Conservation (phyloP, 2,329 filamentous ascomycete species). For the Venturia pyrina region DNA sequence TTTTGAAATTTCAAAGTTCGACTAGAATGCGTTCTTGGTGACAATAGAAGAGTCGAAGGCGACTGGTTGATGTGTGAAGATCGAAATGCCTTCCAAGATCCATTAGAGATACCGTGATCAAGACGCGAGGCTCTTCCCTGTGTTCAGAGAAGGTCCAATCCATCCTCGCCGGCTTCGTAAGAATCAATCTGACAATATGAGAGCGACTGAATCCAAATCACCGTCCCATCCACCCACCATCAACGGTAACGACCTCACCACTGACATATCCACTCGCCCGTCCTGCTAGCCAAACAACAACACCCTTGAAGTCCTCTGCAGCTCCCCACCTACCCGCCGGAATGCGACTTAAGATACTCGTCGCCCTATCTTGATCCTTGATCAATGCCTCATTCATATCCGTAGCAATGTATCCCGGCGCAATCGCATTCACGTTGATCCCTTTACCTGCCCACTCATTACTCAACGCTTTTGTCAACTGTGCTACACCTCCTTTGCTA, state of each 20-base stretch:
- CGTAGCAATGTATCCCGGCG: slow-evolving; percentile 84
- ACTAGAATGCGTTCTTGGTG: no score
- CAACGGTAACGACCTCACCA: slow-evolving; percentile 72
- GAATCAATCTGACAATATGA: neutral
- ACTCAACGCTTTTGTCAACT: slow-evolving; percentile 73
- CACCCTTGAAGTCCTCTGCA: slow-evolving; percentile 82
- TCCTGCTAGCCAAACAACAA: slow-evolving; percentile 66
- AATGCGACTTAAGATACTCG: slow-evolving; percentile 68
- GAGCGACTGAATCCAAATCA: slow-evolving; percentile 26
- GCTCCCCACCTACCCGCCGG: slow-evolving; percentile 75
- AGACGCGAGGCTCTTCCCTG: neutral
- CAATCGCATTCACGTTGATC: slow-evolving; percentile 78
- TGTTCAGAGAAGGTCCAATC: neutral
- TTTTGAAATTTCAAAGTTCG: no score
- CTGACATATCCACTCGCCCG: slow-evolving; percentile 70
- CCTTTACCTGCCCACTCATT: slow-evolving; percentile 81
- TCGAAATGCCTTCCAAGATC: no score
- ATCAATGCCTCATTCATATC: slow-evolving; percentile 87
- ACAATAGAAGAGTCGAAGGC: no score
- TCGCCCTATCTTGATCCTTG: slow-evolving; percentile 56
- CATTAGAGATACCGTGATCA: no score
- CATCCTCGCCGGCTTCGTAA: no score
- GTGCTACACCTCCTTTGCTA: slow-evolving; percentile 73
- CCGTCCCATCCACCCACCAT: slow-evolving; percentile 89
- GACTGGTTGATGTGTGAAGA: no score